phyloP scores from a whole-genome alignment of 1,284 basidiomycete species.

The Grifola frondosa region DNA sequence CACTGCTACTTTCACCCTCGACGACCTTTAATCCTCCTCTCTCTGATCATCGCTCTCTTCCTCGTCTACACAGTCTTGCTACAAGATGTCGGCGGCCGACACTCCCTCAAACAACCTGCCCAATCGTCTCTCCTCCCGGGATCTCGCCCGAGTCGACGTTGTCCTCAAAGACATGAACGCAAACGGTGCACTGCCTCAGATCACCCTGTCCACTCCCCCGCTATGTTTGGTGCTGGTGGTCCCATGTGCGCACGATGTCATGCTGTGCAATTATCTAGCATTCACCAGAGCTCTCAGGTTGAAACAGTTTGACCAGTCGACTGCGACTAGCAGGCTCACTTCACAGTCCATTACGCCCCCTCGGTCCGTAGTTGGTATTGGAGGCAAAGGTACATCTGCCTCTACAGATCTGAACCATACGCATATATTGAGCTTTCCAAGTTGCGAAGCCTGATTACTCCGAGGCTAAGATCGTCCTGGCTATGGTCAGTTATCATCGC shows the following conservation, averaged over 20 bases:
- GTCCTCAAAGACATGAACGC: slow-evolving; percentile 29
- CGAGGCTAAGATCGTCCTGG: slow-evolving; percentile 97
- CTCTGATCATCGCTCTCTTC: neutral
- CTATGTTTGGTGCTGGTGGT: slow-evolving; percentile 38
- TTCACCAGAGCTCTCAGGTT: slow-evolving; percentile 45
- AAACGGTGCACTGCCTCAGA: slow-evolving; percentile 14
- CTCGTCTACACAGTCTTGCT: neutral
- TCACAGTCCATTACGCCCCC: slow-evolving; percentile 76
- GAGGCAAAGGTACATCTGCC: slow-evolving; percentile 63
- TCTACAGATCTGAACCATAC: neutral
- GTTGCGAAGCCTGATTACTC: slow-evolving; percentile 98
- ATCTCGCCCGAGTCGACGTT: slow-evolving; percentile 31
- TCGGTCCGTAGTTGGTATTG: slow-evolving; percentile 76
- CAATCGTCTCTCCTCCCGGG: slow-evolving; percentile 20
- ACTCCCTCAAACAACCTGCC: slow-evolving; percentile 17
- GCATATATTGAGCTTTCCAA: slow-evolving; percentile 27
- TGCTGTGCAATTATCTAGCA: no score
- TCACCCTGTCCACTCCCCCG: slow-evolving; percentile 27
- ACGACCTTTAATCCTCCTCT: neutral
- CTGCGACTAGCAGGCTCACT: slow-evolving; percentile 60
- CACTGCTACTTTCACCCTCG: slow-evolving; percentile 1
- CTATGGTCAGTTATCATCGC: slow-evolving; percentile 74
- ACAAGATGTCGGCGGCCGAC: slow-evolving; percentile 20
- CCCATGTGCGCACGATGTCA: slow-evolving; percentile 39
- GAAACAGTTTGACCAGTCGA: slow-evolving; percentile 77